Evolutionary conservation across 2,329 filamentous ascomycete genomes (phyloP), one percentile per base, ranked within the genome.

Genomic region (Stagonosporopsis rhizophila): DNA sequence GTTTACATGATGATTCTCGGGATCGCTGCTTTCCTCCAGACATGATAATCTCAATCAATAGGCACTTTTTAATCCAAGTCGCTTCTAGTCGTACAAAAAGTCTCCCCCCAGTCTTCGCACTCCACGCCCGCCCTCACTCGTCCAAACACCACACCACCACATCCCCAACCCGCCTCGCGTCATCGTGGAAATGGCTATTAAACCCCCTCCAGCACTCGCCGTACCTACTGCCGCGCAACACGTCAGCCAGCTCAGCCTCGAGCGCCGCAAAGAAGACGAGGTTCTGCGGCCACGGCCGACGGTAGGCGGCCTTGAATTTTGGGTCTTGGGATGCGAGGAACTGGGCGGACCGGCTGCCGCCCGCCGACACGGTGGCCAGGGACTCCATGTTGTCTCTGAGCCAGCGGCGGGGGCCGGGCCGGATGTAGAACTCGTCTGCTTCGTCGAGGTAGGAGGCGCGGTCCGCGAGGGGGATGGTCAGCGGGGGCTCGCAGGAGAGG

Each of bases 401-500:
- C 80, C 79, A 82, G 2, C 44, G 49, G 3, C 37, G 55, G 1
- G 73, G 72, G 7, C 72, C 73, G 11, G 88, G 85, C 58, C 89
- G 75, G 9, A 80, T 84, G 77, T 96, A 98, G 79, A 99, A 99
- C 40, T 88, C 83, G 73, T 96, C 93, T 7, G 92, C 93, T 79
- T 99, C 94, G 73, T 97, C 93, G 15, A 89, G 79, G 76, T 99
- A 99, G 2, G 71, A 70, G 1, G 78, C 80, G 38, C 93, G 86
- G 71, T 90, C 84, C 7, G 78, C 74, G 0, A 84, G 81, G 23
- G 83, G 80, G 0, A 92, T 82, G 66, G 88, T 79, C 12, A 99
- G 78, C 0, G 95, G 95, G 1, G 95, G 95, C 66, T 97, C 93
- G 75, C 95, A 99, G 6, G 90, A 89, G 15, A 98, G 80, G 0